phyloP scores from a whole-genome alignment of 805 yeast species.

The Danielozyma ontarioensis region DNA sequence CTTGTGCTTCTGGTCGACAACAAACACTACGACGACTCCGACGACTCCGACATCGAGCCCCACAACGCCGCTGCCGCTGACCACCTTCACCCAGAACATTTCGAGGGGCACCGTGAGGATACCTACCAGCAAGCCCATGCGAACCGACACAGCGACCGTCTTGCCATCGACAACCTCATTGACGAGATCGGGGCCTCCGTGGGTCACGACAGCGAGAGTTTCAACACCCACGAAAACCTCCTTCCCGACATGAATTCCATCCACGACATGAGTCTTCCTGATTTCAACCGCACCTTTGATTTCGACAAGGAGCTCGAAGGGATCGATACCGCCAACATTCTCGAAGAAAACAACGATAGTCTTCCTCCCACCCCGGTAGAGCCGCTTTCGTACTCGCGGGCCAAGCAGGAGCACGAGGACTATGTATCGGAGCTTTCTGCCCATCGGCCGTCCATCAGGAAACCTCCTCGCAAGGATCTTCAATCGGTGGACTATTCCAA shows the following conservation, averaged over 20 bases:
- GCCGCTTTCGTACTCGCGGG: background rate
- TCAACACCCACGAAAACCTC: background rate
- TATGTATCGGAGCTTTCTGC: background rate
- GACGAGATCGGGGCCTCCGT: slow-evolving; percentile 60
- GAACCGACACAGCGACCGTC: background rate
- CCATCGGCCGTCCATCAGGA: background rate
- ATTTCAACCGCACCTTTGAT: background rate
- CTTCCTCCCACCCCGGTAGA: background rate
- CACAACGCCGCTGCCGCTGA: background rate
- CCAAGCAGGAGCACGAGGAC: background rate
- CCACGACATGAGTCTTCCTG: background rate
- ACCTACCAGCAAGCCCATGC: too few relatives aligned
- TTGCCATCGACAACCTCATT: slow-evolving; percentile 57
- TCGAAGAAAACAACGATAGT: too few relatives aligned
- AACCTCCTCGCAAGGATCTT: slow-evolving; percentile 4
- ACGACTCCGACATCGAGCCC: background rate
- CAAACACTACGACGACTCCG: slow-evolving; percentile 1
- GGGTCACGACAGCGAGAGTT: background rate
- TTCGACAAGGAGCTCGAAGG: too few relatives aligned
- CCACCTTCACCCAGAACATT: too few relatives aligned
- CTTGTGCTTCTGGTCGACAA: slow-evolving; percentile 17
- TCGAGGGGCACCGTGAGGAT: background rate
- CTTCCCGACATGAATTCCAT: background rate
- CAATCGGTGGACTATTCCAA: slow-evolving; percentile 24
- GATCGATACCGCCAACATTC: too few relatives aligned